These are phyloP conservation scores for Termitomyces sp. DNA, from an alignment of 768 basidiomycete genomes.

Conservation along the genomic window DNA sequence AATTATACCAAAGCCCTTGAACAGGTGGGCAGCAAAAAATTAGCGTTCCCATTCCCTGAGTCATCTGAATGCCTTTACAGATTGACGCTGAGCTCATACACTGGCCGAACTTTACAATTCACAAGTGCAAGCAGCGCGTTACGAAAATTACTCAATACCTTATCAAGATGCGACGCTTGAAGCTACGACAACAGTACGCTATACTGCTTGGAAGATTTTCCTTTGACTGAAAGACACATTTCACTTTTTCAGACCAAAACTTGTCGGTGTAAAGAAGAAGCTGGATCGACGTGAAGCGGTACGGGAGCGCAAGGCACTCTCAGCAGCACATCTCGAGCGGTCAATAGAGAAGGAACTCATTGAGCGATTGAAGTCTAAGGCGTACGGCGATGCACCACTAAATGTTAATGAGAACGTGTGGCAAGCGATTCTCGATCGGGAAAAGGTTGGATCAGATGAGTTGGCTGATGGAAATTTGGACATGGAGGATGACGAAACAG, in stretches of 20 bases:
- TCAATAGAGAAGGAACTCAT: conserved; percentile 96
- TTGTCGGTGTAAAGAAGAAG: conserved; percentile 96
- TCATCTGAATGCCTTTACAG: conserved; percentile 33
- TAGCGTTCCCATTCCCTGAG: neutral
- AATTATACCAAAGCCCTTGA: conserved; percentile 95
- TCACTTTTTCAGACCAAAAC: conserved; percentile 64
- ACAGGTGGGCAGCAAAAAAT: conserved; percentile 51
- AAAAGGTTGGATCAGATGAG: conserved; percentile 51
- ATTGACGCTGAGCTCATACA: conserved; percentile 95
- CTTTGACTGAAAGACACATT: neutral
- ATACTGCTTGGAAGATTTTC: neutral
- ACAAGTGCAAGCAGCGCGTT: conserved; percentile 98
- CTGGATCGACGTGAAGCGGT: conserved; percentile 88
- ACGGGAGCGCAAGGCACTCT: conserved; percentile 92
- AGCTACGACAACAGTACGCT: conserved; percentile 79
- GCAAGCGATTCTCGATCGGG: conserved; percentile 85
- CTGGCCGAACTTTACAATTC: conserved; percentile 96
- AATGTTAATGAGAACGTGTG: conserved; percentile 98
- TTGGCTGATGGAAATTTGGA: conserved; percentile 47
- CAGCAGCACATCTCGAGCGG: conserved; percentile 91
- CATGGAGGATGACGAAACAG: conserved; percentile 52
- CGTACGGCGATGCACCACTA: conserved; percentile 94
- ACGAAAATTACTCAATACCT: conserved; percentile 99
- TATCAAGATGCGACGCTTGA: conserved; percentile 94
- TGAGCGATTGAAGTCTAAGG: conserved; percentile 92